Evolutionary conservation across 805 yeast genomes (phyloP).

Genomic region (Grigorovia humatica): DNA sequence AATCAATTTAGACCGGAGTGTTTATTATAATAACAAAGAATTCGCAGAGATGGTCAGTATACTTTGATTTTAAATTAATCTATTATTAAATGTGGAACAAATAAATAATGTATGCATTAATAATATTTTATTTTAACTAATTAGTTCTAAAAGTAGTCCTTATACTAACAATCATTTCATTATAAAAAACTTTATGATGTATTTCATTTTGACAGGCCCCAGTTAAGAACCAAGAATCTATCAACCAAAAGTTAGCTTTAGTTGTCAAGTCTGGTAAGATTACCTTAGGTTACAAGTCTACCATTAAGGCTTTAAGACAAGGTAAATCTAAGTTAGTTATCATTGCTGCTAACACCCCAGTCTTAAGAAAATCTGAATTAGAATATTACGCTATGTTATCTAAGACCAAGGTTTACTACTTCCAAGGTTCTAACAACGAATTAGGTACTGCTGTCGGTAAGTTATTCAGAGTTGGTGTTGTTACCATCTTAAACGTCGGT

Average conservation of each 20-base stretch:
- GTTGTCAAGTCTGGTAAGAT: constrained; percentile 98
- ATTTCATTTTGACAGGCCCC: constrained; percentile 61
- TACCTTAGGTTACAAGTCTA: constrained; percentile 99
- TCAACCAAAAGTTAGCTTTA: constrained; percentile 96
- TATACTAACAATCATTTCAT: constrained; percentile 7
- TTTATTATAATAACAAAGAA: constrained; percentile 28
- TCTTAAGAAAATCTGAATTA: constrained; percentile 98
- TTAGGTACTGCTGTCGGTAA: constrained; percentile 99
- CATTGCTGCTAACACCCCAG: constrained; percentile 99
- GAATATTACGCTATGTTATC: constrained; percentile 99
- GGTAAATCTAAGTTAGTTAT: constrained; percentile 98
- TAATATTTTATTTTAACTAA: background rate
- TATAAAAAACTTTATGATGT: constrained; percentile 25
- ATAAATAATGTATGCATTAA: background rate
- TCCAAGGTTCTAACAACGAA: constrained; percentile 99
- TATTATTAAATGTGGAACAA: background rate
- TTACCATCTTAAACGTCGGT: constrained; percentile 96
- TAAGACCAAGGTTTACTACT: constrained; percentile 93
- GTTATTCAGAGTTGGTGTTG: constrained; percentile 98
- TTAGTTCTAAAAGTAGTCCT: background rate
- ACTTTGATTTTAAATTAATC: constrained; percentile 6
- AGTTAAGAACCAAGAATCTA: constrained; percentile 78
- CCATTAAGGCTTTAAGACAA: constrained; percentile 95
- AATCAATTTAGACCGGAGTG: constrained; percentile 81
- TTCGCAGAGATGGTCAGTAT: constrained; percentile 98